phyloP scores from a whole-genome alignment of 148 eudicot genomes.

The Camellia lanceoleosa region DNA sequence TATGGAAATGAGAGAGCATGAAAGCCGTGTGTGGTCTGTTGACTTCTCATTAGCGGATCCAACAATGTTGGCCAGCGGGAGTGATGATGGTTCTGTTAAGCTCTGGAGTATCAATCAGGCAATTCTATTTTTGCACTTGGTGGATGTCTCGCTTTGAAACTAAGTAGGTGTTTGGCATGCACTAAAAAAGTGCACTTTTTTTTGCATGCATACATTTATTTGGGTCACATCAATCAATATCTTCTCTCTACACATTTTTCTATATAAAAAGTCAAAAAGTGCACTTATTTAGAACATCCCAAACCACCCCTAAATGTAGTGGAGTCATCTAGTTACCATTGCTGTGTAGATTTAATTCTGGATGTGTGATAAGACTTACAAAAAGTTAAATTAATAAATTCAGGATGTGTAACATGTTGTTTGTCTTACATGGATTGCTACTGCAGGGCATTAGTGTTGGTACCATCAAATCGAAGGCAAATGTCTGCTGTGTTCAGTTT shows the following conservation, averaged over 20 bases:
- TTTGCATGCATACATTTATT: too few relatives aligned
- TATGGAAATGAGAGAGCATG: conserved; percentile 90
- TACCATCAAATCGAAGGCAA: conserved; percentile 90
- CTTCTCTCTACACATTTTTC: too few relatives aligned
- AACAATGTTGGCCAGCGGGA: conserved; percentile 92
- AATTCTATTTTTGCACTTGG: conserved; percentile 91
- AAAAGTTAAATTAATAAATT: neutral
- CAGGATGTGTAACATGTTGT: conserved; percentile 44
- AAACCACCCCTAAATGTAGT: conserved; percentile 45
- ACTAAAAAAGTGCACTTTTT: too few relatives aligned
- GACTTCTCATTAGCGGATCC: conserved; percentile 92
- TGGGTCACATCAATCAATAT: too few relatives aligned
- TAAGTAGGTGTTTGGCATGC: conserved; percentile 1
- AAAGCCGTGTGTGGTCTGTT: conserved; percentile 89
- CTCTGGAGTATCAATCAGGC: conserved; percentile 99
- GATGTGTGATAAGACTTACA: conserved; percentile 29
- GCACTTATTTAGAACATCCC: too few relatives aligned
- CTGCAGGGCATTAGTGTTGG: conserved; percentile 91
- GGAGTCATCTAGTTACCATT: conserved; percentile 47
- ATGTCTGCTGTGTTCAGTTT: conserved; percentile 93
- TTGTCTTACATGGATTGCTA: conserved; percentile 50
- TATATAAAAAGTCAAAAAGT: too few relatives aligned
- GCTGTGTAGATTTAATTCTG: conserved; percentile 23
- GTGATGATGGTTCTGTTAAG: conserved; percentile 96
- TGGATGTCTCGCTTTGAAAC: conserved; percentile 90